Percentiles rank a stretch among this genome's conserved stretches.
phyloP scores from a whole-genome alignment of 352 stramenopile species.

The Globisporangium orthogonon region DNA sequence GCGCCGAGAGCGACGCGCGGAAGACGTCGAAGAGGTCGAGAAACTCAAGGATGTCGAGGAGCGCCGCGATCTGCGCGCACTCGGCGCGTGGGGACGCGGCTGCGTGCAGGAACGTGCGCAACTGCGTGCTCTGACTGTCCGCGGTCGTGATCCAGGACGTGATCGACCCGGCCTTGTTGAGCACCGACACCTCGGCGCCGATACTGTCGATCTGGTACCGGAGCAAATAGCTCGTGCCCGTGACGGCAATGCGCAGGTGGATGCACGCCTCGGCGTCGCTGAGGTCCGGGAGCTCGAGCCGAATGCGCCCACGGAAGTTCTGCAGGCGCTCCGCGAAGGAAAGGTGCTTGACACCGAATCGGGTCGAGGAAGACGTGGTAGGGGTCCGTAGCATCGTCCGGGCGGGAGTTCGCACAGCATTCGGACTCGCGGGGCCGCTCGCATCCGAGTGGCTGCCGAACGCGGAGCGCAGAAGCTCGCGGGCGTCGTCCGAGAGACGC shows the following conservation, averaged over 20 bases:
- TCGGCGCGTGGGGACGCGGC: constrained; percentile 4
- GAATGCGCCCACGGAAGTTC: constrained; percentile 37
- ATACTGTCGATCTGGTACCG: constrained; percentile 34
- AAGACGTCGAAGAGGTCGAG: constrained; percentile 45
- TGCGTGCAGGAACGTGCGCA: constrained; percentile 24
- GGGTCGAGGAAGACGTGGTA: not conserved
- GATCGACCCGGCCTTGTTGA: constrained; percentile 26
- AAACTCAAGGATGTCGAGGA: constrained; percentile 37
- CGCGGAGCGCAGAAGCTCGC: constrained; percentile 37
- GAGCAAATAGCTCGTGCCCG: constrained; percentile 28
- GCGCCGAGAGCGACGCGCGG: constrained; percentile 14
- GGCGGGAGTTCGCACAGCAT: not conserved
- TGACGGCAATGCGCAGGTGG: constrained; percentile 25
- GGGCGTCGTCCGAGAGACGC: constrained; percentile 51
- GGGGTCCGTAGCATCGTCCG: not conserved
- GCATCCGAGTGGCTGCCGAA: constrained; percentile 9
- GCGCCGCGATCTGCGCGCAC: constrained; percentile 23
- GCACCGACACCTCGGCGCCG: constrained; percentile 34
- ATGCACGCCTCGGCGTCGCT: constrained; percentile 8
- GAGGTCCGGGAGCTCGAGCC: constrained; percentile 24
- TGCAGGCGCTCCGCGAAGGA: constrained; percentile 33
- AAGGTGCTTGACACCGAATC: constrained; percentile 17
- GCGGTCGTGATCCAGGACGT: constrained; percentile 43
- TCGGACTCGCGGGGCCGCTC: not conserved
- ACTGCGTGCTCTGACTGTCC: constrained; percentile 29